Percentiles rank a stretch among this genome's conserved stretches.
Evolutionary conservation across 1,284 basidiomycete genomes (phyloP).

Genomic region (Apiotrichum gamsii): DNA sequence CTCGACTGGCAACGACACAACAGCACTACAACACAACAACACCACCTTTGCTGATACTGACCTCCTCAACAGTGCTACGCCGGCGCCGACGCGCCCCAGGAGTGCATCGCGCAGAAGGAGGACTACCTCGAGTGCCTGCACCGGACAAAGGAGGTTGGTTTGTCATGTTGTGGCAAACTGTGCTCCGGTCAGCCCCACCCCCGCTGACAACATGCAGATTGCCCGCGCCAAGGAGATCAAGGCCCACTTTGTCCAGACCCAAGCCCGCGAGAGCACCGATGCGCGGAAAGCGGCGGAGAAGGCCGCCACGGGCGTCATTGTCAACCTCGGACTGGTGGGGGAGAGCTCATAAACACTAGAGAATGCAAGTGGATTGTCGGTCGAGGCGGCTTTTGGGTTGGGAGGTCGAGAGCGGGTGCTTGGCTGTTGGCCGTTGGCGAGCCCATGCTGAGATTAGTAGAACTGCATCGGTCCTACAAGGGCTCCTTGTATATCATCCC

Average conservation of each 20-base stretch:
- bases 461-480: too few relatives aligned
- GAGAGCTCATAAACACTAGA: slow-evolving; percentile 6
- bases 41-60: too few relatives aligned
- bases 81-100: slow-evolving; percentile 64
- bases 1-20: too few relatives aligned
- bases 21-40: too few relatives aligned
- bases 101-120: slow-evolving; percentile 68
- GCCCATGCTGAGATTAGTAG: too few relatives aligned
- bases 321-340: slow-evolving; percentile 63
- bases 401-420: too few relatives aligned
- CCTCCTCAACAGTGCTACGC: slow-evolving; percentile 69
- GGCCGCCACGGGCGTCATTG: slow-evolving; percentile 65
- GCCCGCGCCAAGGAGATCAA: slow-evolving; percentile 67
- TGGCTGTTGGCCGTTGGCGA: too few relatives aligned
- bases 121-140: slow-evolving; percentile 94
- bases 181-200: background rate
- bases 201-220: slow-evolving; percentile 57
- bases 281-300: slow-evolving; percentile 66
- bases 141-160: slow-evolving; percentile 87
- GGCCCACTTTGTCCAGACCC: slow-evolving; percentile 64
- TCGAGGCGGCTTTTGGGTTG: too few relatives aligned
- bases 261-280: slow-evolving; percentile 60
- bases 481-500: too few relatives aligned
- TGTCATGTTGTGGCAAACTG: slow-evolving; percentile 25
- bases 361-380: background rate